Conservation (phyloP, 2,329 filamentous ascomycete genomes). For the Botrytis deweyae region DNA sequence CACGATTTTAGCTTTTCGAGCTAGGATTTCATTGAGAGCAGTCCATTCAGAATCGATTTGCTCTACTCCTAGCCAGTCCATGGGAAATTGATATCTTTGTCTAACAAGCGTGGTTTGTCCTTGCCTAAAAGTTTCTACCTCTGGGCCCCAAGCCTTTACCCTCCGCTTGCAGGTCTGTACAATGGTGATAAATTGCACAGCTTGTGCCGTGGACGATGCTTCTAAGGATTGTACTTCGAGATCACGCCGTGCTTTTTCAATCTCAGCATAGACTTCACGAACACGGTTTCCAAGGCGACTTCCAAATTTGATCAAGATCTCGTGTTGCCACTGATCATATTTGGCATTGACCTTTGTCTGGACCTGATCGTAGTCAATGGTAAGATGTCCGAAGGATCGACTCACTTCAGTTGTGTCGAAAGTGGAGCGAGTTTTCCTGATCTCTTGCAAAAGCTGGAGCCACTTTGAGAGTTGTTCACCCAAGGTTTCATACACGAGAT, state of each 20-base stretch:
- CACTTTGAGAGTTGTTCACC: slow-evolving; percentile 90
- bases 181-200: slow-evolving; percentile 96
- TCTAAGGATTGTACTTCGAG: slow-evolving; percentile 91
- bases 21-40: slow-evolving; percentile 85
- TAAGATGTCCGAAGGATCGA: slow-evolving; percentile 88
- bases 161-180: slow-evolving; percentile 96
- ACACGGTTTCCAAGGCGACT: slow-evolving; percentile 84
- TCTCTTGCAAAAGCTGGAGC: slow-evolving; percentile 95
- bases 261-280: slow-evolving; percentile 87
- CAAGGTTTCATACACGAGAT: slow-evolving; percentile 89
- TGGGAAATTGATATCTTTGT: slow-evolving; percentile 89
- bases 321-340: slow-evolving; percentile 99
- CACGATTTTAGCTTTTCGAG: slow-evolving; percentile 90
- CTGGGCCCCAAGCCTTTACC: slow-evolving; percentile 89
- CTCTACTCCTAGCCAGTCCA: slow-evolving; percentile 92
- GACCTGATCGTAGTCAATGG: slow-evolving; percentile 97
- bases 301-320: slow-evolving; percentile 92
- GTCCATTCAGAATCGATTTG: slow-evolving; percentile 97
- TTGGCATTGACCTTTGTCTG: slow-evolving; percentile 98
- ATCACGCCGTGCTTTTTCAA: slow-evolving; percentile 85
- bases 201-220: slow-evolving; percentile 91
- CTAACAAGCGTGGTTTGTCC: slow-evolving; percentile 89
- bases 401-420: slow-evolving; percentile 97
- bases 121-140: slow-evolving; percentile 93
- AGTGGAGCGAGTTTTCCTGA: slow-evolving; percentile 89